Percentiles rank a stretch among this genome's conserved stretches.
These are phyloP conservation scores for Rhizopogon vulgaris DNA, from an alignment of 768 basidiomycete genomes.

Conservation along the genomic window DNA sequence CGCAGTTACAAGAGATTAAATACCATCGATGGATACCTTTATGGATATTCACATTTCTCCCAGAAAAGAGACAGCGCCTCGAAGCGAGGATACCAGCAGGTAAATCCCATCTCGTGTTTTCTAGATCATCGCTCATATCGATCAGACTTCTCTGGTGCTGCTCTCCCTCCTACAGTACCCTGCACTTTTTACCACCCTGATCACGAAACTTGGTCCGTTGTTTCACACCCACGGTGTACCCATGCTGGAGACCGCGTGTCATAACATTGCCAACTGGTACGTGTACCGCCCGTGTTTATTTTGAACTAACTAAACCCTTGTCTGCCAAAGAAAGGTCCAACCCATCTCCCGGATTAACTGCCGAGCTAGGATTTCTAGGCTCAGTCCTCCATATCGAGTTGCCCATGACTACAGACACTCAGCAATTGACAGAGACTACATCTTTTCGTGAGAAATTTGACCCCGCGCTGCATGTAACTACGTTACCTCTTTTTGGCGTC, in stretches of 20 bases:
- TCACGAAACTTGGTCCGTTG: conserved; percentile 64
- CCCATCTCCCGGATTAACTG: conserved; percentile 54
- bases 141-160: conserved; percentile 55
- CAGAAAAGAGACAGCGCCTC: conserved; percentile 59
- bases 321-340: conserved; percentile 65
- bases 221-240: conserved; percentile 68
- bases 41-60: conserved; percentile 74
- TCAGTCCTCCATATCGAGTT: conserved; percentile 67
- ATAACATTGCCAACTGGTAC: conserved; percentile 82
- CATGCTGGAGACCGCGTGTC: conserved; percentile 82
- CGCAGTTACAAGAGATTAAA: conserved; percentile 28
- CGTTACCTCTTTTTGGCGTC: too few species aligned
- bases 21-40: conserved; percentile 59
- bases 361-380: conserved; percentile 84
- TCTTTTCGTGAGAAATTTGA: conserved; percentile 48
- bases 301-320: conserved; percentile 4
- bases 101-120: conserved; percentile 16
- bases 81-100: conserved; percentile 80
- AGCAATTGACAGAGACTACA: conserved; percentile 58
- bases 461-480: conserved; percentile 42
- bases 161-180: conserved; percentile 78
- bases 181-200: conserved; percentile 69
- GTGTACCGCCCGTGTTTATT: conserved; percentile 16
- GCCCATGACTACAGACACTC: conserved; percentile 62
- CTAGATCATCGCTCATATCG: conserved; percentile 1